These are phyloP conservation scores for Echeveria elegans DNA, from an alignment of 164 flowering plant species.

Conservation along the genomic window DNA sequence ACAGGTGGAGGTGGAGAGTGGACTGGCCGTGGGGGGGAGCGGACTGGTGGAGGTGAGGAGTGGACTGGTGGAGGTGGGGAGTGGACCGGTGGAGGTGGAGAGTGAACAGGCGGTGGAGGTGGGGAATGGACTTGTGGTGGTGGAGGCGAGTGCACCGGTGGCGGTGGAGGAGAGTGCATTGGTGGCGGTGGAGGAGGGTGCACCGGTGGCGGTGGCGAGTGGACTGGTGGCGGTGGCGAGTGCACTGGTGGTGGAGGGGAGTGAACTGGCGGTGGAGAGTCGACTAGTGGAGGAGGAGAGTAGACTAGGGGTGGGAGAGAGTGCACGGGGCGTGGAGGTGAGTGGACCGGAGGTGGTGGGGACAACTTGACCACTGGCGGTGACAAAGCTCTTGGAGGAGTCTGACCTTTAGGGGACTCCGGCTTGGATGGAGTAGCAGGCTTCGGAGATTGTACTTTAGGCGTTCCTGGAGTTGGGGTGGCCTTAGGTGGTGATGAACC, in stretches of 20 bases:
- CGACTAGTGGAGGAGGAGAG: conserved; percentile 12
- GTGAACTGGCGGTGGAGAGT: not conserved
- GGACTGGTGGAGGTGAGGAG: not conserved
- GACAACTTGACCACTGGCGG: not conserved
- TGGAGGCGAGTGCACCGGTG: conserved; percentile 8
- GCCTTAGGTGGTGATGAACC: conserved; percentile 8
- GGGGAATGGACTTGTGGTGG: conserved; percentile 2
- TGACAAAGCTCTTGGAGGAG: not conserved
- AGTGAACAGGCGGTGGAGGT: conserved; percentile 7
- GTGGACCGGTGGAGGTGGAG: not conserved
- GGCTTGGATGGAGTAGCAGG: conserved; percentile 3
- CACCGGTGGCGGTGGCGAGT: not conserved
- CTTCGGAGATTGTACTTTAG: conserved; percentile 8
- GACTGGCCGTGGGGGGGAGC: conserved; percentile 11
- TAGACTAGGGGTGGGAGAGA: not conserved
- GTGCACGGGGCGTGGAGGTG: conserved; percentile 19
- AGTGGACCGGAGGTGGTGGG: conserved; percentile 4
- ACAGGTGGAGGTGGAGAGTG: conserved; percentile 12
- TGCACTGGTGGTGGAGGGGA: not conserved
- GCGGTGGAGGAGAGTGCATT: not conserved
- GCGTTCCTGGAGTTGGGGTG: conserved; percentile 7
- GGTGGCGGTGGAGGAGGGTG: not conserved
- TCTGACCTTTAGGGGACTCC: not conserved
- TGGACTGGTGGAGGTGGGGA: not conserved
- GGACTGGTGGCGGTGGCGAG: not conserved